A percentile compares a stretch with the other conserved stretches of the same genome.
These are phyloP conservation scores for Kwoniella heveanensis DNA, from an alignment of 768 basidiomycete genomes.

Conservation along the genomic window DNA sequence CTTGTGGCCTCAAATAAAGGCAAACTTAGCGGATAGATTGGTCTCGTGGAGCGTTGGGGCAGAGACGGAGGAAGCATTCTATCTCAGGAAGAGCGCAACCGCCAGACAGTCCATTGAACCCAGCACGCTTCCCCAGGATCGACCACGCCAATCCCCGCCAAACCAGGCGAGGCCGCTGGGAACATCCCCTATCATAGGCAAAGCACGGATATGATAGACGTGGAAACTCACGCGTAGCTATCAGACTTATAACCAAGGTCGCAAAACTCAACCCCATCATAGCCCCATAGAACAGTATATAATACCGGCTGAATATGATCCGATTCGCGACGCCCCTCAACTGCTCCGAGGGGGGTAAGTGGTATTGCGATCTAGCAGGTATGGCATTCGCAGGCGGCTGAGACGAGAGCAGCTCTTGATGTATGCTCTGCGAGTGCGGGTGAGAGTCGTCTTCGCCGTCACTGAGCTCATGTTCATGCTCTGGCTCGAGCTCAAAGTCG, in stretches of 20 bases:
- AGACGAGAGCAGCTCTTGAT: background rate
- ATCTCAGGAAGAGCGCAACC: no score
- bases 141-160: no score
- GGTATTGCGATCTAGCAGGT: slow-evolving; percentile 44
- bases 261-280: slow-evolving; percentile 55
- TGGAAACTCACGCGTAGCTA: slow-evolving; percentile 48
- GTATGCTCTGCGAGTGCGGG: background rate
- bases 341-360: slow-evolving; percentile 48
- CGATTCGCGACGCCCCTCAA: slow-evolving; percentile 53
- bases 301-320: slow-evolving; percentile 55
- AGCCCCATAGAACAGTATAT: slow-evolving; percentile 53
- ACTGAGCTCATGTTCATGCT: slow-evolving; percentile 23
- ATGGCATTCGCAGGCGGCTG: slow-evolving; percentile 1
- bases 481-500: slow-evolving; percentile 31
- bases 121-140: no score
- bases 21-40: no score
- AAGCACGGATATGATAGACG: no score
- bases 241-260: slow-evolving; percentile 52
- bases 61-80: no score
- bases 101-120: no score
- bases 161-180: no score
- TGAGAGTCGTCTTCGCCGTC: slow-evolving; percentile 9
- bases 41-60: no score
- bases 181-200: no score
- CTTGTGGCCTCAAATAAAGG: no score